phyloP scores from a whole-genome alignment of 371 early-diverging fungal species.

The Mortierella sp. region DNA sequence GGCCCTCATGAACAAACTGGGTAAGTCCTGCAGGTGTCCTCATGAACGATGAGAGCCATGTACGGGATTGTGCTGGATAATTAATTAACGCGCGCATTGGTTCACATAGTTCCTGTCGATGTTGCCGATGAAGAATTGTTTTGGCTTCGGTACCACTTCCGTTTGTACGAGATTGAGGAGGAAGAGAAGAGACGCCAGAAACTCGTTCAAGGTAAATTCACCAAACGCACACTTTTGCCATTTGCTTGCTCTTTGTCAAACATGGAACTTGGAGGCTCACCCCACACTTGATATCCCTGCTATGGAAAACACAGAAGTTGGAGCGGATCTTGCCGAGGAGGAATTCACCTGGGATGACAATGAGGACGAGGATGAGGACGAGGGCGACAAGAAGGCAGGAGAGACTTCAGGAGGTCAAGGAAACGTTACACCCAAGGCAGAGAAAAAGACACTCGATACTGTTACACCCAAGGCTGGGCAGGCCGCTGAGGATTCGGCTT shows the following conservation, averaged over 20 bases:
- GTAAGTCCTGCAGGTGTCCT: conserved; percentile 13
- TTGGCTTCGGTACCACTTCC: conserved; percentile 55
- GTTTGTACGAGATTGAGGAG: conserved; percentile 52
- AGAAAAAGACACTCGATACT: conserved; percentile 19
- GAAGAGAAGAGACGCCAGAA: conserved; percentile 54
- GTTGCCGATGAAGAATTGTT: conserved; percentile 54
- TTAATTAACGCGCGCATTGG: background rate
- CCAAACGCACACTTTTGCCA: background rate
- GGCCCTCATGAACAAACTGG: conserved; percentile 48
- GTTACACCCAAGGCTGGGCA: conserved; percentile 39
- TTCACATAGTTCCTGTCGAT: conserved; percentile 33
- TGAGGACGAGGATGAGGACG: conserved; percentile 47
- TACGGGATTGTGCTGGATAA: background rate
- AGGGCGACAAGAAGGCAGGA: conserved; percentile 2
- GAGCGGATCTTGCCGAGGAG: conserved; percentile 45
- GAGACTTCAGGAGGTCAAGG: conserved; percentile 37
- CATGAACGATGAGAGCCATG: too few relatives aligned
- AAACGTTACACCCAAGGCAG: conserved; percentile 50
- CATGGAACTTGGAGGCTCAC: background rate
- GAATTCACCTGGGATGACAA: conserved; percentile 58
- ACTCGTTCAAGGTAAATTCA: conserved; percentile 48
- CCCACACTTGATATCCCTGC: too few relatives aligned
- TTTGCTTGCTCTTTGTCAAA: background rate
- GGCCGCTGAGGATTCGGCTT: background rate
- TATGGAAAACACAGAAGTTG: conserved; percentile 32